Base-by-base conservation (phyloP, 169 alveolate species). In the Plasmodium gallinaceum region DNA sequence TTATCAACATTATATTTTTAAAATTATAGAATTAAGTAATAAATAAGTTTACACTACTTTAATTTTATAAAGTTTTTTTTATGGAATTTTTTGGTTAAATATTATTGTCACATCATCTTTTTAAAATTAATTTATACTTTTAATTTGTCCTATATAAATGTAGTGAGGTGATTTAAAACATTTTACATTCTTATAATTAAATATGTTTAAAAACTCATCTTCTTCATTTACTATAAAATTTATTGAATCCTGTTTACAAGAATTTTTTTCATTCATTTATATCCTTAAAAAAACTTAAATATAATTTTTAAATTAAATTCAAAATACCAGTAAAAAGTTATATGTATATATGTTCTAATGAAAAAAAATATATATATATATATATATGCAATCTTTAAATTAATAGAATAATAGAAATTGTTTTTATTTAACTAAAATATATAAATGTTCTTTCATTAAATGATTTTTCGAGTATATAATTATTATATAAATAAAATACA, bases 181-280 rank as follows among this genome's bases (percentile, higher is more conserved):
- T 45, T 66, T 80, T 54, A 80, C 46, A 26, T 61, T 54, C 26
- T 68, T 80, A 46, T 80, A 80, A 66, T 80, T 65, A 80, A 80
- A 80, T 66, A 80, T 80, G 52, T 80, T 80, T 80, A 66, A 52
- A 65, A 80, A 80, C 18, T 80, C 90, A 14, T 80, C 90, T 20
- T 70, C 69, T 80, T 65, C 90, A 43, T 80, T 80, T 14, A 80
- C 61, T 66, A 80, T 60, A 80, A 80, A 80, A 39, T 51, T 32
- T 37, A 57, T 24, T 61, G 51, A 1, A 32, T 68, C 71, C 20
- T 65, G 64, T 80, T 66, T 45, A 12, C 9, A 20, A 43, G 45
- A 20, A 62, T n/a, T 48, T 5, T 76, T 24, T 39, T 65, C 76
- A 7, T 16, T 18, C 88, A 76, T 76, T 74, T 74, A 39, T 32